Conservation (phyloP, 2,329 filamentous ascomycete species). For the Didymella arachidicola region DNA sequence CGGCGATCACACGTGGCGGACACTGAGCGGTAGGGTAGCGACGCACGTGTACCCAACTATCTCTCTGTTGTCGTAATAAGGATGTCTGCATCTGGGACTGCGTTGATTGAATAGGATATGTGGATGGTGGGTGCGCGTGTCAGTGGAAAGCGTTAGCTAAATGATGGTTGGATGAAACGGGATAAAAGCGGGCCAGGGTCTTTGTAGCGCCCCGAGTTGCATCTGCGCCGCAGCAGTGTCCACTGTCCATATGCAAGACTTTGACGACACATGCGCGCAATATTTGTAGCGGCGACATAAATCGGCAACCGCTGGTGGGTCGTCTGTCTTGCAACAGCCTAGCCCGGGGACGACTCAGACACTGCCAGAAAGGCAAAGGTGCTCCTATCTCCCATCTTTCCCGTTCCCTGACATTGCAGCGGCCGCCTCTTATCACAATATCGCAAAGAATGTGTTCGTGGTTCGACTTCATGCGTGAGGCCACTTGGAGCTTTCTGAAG, state of each 20-base stretch:
- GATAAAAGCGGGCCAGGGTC: background rate
- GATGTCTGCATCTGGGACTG: background rate
- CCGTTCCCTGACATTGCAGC: too few species aligned
- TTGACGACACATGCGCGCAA: background rate
- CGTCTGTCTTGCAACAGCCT: background rate
- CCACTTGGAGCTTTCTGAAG: too few species aligned
- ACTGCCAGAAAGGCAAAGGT: too few species aligned
- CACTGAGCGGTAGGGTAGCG: background rate
- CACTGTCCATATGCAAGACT: background rate
- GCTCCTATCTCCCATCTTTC: too few species aligned
- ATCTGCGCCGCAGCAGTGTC: background rate
- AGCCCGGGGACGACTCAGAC: background rate
- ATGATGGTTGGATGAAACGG: background rate
- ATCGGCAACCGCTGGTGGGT: background rate
- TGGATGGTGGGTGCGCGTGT: background rate
- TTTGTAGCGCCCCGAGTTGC: background rate
- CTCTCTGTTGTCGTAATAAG: background rate
- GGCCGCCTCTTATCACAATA: too few species aligned
- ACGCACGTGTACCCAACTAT: background rate
- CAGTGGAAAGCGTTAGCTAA: background rate
- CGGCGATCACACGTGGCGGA: background rate
- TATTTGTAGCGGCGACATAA: background rate
- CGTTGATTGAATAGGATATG: background rate
- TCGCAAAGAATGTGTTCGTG: too few species aligned
- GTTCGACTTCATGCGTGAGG: too few species aligned